Percentiles rank a stretch among this genome's conserved stretches.
Evolutionary conservation across 2,329 filamentous ascomycete species (phyloP).

Genomic region (Lecanicillium sp.): DNA sequence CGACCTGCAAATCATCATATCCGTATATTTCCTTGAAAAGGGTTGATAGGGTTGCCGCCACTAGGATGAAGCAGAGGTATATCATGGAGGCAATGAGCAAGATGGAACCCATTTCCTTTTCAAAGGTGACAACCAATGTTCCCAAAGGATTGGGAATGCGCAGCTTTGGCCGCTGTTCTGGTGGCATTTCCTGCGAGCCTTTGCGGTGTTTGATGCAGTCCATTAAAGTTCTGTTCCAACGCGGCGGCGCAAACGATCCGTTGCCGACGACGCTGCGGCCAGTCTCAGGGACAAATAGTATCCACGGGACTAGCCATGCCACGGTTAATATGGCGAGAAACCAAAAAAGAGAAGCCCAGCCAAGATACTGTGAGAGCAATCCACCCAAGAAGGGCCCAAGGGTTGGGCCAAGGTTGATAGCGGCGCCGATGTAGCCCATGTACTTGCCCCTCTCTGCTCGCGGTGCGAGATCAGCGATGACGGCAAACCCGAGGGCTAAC

Average conservation of each 20-base stretch:
- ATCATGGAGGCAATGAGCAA: conserved; percentile 45
- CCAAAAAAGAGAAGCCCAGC: conserved; percentile 65
- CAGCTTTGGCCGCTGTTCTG: conserved; percentile 31
- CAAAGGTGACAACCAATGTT: conserved; percentile 43
- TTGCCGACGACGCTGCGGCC: conserved; percentile 54
- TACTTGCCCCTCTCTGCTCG: conserved; percentile 65
- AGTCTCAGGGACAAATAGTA: conserved; percentile 52
- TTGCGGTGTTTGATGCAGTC: conserved; percentile 36
- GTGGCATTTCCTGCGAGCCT: conserved; percentile 20
- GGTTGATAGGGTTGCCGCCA: conserved; percentile 44
- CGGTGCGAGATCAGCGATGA: conserved; percentile 65
- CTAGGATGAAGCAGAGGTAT: conserved; percentile 48
- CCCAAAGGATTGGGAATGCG: conserved; percentile 50
- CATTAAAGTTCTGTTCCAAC: conserved; percentile 50
- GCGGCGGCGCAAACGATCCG: conserved; percentile 49
- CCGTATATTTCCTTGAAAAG: conserved; percentile 43
- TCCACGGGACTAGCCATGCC: conserved; percentile 44
- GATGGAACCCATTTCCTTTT: conserved; percentile 51
- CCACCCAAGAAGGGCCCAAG: conserved; percentile 57
- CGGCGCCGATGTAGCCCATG: conserved; percentile 58
- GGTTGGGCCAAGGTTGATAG: conserved; percentile 47
- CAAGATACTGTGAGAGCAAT: conserved; percentile 52
- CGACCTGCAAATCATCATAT: conserved; percentile 42
- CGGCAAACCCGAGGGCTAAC: conserved; percentile 62
- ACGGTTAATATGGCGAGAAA: conserved; percentile 51